These are phyloP conservation scores for Suillus paluster DNA, from an alignment of 768 basidiomycete genomes.

Conservation along the genomic window DNA sequence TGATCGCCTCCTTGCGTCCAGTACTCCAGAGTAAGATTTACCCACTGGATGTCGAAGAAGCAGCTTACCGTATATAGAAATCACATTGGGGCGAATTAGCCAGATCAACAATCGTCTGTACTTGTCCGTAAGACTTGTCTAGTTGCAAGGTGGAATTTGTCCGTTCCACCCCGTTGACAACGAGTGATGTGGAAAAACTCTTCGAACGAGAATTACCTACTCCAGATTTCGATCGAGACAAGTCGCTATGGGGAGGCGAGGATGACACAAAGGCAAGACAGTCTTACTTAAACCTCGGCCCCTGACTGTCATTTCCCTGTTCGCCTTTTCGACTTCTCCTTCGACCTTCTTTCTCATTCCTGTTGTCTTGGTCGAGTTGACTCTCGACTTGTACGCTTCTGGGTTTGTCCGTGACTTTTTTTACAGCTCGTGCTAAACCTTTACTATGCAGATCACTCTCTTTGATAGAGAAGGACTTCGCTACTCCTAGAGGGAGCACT, in stretches of 20 bases:
- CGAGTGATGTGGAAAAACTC: constrained; percentile 15
- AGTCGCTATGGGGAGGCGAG: constrained; percentile 17
- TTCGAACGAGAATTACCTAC: not conserved
- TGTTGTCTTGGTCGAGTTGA: constrained; percentile 66
- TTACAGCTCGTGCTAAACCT: constrained; percentile 12
- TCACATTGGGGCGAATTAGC: not conserved
- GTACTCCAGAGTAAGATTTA: not conserved
- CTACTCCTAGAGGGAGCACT: constrained; percentile 66
- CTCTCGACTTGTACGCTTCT: constrained; percentile 57
- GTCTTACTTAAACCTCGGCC: constrained; percentile 12
- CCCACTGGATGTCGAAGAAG: not conserved
- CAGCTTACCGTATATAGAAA: not conserved
- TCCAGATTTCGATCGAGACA: constrained; percentile 4
- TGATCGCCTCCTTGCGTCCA: not conserved
- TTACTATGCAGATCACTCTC: constrained; percentile 60
- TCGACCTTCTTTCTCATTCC: constrained; percentile 31
- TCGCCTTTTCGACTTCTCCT: constrained; percentile 27
- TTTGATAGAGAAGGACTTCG: constrained; percentile 67
- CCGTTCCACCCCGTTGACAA: constrained; percentile 8
- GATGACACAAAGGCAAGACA: constrained; percentile 6
- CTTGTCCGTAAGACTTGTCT: not conserved
- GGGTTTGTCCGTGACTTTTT: constrained; percentile 41
- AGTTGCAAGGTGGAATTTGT: not conserved
- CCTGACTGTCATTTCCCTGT: not conserved
- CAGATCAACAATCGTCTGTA: no score